Evolutionary conservation across 2,329 filamentous ascomycete species (phyloP), one percentile per base, ranked within the genome.

Genomic region (Aureobasidium sp.): DNA sequence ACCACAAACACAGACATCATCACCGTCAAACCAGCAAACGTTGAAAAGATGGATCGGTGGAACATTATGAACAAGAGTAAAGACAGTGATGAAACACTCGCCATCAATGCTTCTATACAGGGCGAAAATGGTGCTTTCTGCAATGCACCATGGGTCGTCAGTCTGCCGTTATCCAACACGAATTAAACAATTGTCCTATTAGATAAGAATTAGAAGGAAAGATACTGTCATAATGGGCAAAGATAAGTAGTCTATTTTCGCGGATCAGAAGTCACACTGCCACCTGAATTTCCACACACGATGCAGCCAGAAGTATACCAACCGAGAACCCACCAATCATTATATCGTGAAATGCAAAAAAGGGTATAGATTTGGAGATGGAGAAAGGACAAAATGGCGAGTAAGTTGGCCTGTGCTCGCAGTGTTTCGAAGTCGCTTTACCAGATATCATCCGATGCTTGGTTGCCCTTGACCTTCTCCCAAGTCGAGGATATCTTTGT

Each of bases 31-130:
- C 25, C 39, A 36, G 39, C 29, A 36, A 8, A 47, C 15, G 27
- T 36, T 5, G 41, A 47, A 10, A 58, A 32, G 10, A 45, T 10
- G 9, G 11, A 54, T 1, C 49, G 49, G n/a, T 42, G 41, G 55
- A 5, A 42, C n/a, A 59, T 3, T 29, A 16, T 47, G 5, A 3
- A 5, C 21, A 37, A 32, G 21, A 41, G 27, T 25, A 21, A 39
- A 3, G 8, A 59, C 6, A 21, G 9, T 7, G n/a, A 50, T 2
- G 79, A 83, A 69, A 82, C 80, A 9, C 61, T 83, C 36, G 81
- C 82, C 70, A 74, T 83, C n/a, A 83, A 83, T 72, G 80, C 80
- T 7, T 79, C 78, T 68, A 77, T 83, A 45, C 77, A 81, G 69
- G 75, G 73, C 10, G 65, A 78, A 15, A 63, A 64, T 25, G 81